Percentiles rank a stretch among this genome's conserved stretches.
These are phyloP conservation scores for Ambrosia artemisiifolia DNA, from an alignment of 129 eudicot species.

Conservation along the genomic window DNA sequence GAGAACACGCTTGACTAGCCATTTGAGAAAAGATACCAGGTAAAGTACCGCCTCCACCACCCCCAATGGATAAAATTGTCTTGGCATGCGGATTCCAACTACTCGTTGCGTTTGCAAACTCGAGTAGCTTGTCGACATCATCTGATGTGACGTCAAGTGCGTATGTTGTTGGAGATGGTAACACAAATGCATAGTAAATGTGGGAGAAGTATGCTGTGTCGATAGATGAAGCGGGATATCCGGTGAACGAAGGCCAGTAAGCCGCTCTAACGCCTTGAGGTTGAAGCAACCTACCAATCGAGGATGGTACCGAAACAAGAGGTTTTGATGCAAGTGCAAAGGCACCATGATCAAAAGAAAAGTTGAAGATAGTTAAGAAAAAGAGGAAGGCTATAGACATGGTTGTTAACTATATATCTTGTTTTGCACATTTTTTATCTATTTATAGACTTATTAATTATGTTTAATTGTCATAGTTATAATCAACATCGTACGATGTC, in stretches of 20 bases:
- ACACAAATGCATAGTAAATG: constrained; percentile 37
- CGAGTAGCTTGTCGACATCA: constrained; percentile 27
- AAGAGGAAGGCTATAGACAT: constrained; percentile 15
- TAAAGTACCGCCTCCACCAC: constrained; percentile 42
- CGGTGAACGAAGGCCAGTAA: constrained; percentile 48
- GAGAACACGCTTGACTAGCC: constrained; percentile 22
- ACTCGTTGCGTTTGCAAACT: constrained; percentile 27
- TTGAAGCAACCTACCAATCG: constrained; percentile 5
- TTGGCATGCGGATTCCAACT: constrained; percentile 21
- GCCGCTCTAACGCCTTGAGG: constrained; percentile 39
- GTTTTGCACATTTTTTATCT: constrained; percentile 4
- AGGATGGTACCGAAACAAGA: not conserved
- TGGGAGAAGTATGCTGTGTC: constrained; percentile 40
- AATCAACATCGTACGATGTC: not conserved
- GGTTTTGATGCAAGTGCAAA: constrained; percentile 1
- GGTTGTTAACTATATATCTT: constrained; percentile 1
- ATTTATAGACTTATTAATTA: constrained; percentile 19
- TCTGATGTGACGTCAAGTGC: constrained; percentile 23
- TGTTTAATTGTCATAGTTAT: not conserved
- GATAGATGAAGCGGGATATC: constrained; percentile 40
- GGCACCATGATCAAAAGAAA: not conserved
- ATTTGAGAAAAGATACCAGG: constrained; percentile 36
- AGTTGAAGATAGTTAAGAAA: constrained; percentile 17
- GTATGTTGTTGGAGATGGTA: constrained; percentile 33
- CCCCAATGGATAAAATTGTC: constrained; percentile 38